Evolutionary conservation across 495 filamentous ascomycete species (phyloP).

Genomic region (Niebla homalea): DNA sequence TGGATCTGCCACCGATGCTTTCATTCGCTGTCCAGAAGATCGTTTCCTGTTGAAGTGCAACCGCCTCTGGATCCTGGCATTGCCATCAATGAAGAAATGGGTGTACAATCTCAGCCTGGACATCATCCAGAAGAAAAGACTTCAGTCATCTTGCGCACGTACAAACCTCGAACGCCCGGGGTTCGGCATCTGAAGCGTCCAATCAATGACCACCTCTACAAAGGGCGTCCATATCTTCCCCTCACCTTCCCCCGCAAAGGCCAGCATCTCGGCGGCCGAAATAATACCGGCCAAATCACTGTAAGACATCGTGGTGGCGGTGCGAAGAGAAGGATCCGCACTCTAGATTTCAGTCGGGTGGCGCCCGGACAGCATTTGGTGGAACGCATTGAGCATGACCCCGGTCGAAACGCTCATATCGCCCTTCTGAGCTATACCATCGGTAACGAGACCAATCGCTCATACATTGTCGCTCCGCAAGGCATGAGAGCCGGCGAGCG

Average conservation of each 20-base stretch:
- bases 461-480: slow-evolving; percentile 86
- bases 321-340: slow-evolving; percentile 78
- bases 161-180: slow-evolving; percentile 91
- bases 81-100: slow-evolving; percentile 4
- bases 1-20: slow-evolving; percentile 30
- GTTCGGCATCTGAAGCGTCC: slow-evolving; percentile 79
- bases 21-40: slow-evolving; percentile 28
- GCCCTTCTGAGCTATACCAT: slow-evolving; percentile 62
- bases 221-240: slow-evolving; percentile 67
- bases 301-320: slow-evolving; percentile 87
- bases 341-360: slow-evolving; percentile 70
- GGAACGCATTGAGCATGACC: slow-evolving; percentile 92
- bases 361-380: slow-evolving; percentile 69
- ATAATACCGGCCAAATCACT: slow-evolving; percentile 70
- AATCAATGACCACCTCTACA: slow-evolving; percentile 93
- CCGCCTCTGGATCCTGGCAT: slow-evolving; percentile 19
- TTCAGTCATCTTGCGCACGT: slow-evolving; percentile 47
- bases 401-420: slow-evolving; percentile 84
- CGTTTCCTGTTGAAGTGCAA: slow-evolving; percentile 26
- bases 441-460: slow-evolving; percentile 24
- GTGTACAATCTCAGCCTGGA: slow-evolving; percentile 5
- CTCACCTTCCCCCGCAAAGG: slow-evolving; percentile 87
- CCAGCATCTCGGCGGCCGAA: slow-evolving; percentile 81
- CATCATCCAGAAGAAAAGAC: slow-evolving; percentile 3
- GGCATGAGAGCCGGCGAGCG: slow-evolving; percentile 85